Base-by-base conservation (phyloP, 768 basidiomycete genomes). In the Amanita rimosa region DNA sequence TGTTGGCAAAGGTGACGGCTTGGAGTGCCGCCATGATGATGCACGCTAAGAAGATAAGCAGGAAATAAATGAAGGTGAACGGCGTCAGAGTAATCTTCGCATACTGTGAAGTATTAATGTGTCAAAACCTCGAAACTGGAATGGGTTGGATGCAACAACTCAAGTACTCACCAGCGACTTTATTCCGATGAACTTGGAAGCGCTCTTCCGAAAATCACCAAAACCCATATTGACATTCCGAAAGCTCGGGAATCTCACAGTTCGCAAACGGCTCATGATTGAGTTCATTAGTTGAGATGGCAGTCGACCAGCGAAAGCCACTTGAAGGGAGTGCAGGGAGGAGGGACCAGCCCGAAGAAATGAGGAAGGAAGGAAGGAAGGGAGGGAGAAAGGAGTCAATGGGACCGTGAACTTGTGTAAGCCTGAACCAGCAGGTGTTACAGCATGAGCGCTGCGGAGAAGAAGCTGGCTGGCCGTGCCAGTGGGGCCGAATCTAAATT, bases 81-180 rank as follows among this genome's bases (percentile, higher is more conserved):
- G 66, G 71, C n/a, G 71, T 74, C 31, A 74, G 56, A 6, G 73
- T 77, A 44, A 76, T 64, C 51, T 73, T 67, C 27, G 67, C 59
- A 53, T 70, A 73, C 77, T 79, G 43, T 79, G n/a, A n/a, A n/a
- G n/a, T n/a, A n/a, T n/a, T n/a, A n/a, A n/a, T n/a, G n/a, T n/a
- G n/a, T n/a, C n/a, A n/a, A n/a, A n/a, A n/a, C n/a, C n/a, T n/a
- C n/a, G n/a, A n/a, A n/a, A n/a, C n/a, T n/a, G n/a, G n/a, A n/a
- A n/a, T n/a, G n/a, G n/a, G n/a, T n/a, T n/a, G n/a, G n/a, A n/a
- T n/a, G n/a, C n/a, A n/a, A n/a, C n/a, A n/a, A n/a, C n/a, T n/a
- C n/a, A n/a, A n/a, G n/a, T n/a, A 22, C 45, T 46, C 24, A 46
- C 45, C 35, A 46, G 24, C 21, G 35, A 34, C 35, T 11, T 46